Base-by-base conservation (phyloP, 805 yeast genomes). In the Saccharomyces kudriavzevii region DNA sequence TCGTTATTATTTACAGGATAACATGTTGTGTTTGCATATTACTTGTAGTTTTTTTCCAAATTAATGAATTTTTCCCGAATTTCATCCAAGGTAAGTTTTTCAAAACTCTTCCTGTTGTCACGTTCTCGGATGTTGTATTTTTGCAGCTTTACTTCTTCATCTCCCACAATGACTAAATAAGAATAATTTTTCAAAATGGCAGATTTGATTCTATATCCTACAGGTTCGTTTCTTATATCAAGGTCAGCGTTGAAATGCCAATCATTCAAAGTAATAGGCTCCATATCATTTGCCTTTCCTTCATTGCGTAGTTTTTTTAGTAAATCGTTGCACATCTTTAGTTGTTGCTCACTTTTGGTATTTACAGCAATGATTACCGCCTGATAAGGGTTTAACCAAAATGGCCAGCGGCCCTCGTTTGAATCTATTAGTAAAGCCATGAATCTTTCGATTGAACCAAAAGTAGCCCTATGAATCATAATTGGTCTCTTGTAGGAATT, bases 381-480 rank as follows among this genome's bases (percentile, higher is more conserved):
- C 67, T 94, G 99, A 57, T 95, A 77, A 5, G 98, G 97, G 58
- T 85, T 89, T 47, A 94, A 66, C 99, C 99, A 94, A 67, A 94
- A 90, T 9, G 99, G 99, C 98, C 98, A 94, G 60, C 85, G 84
- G 0, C 98, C 99, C 53, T 81, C 80, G 67, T 83, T 89, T 59
- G 91, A 95, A 67, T 94, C 98, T 51, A 94, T 82, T 56, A 94
- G 74, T 55, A 94, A 79, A 1, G 98, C 97, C 71, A 94, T 72
- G 65, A 94, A 94, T 63, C 99, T 77, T 68, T 94, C 99, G 8
- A 94, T 76, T 0, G 97, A 90, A 0, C 99, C 99, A 67, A 89
- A 89, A 1, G 92, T 89, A 0, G 99, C 99, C 53, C 99, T 77
- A 66, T 94, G 99, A 29, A 94, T 81, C 89, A 94, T 83, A n/a